Conservation (phyloP, 805 yeast genomes). For the Candida peoriensis region DNA sequence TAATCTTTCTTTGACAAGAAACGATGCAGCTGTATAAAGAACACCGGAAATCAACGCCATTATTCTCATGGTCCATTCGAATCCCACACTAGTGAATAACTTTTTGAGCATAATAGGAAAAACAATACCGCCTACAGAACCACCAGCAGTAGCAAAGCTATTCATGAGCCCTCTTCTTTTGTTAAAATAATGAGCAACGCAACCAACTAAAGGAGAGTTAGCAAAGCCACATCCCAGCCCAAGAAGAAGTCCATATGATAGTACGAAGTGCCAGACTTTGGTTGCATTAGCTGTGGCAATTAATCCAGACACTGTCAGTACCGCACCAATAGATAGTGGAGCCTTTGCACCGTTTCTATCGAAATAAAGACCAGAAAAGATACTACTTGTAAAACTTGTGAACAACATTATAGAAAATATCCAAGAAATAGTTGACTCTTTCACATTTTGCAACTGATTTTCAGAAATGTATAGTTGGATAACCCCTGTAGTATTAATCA, state of each 20-base stretch:
- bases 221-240: slow-evolving; percentile 58
- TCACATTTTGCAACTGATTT: slow-evolving; percentile 44
- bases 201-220: slow-evolving; percentile 53
- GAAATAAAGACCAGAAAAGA: slow-evolving; percentile 52
- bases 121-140: slow-evolving; percentile 48
- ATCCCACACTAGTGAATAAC: slow-evolving; percentile 42
- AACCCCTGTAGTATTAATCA: slow-evolving; percentile 56
- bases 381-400: slow-evolving; percentile 42
- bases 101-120: slow-evolving; percentile 49
- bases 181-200: slow-evolving; percentile 60
- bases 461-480: slow-evolving; percentile 53
- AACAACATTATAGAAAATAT: slow-evolving; percentile 54
- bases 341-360: slow-evolving; percentile 46
- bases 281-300: slow-evolving; percentile 47
- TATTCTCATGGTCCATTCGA: slow-evolving; percentile 51
- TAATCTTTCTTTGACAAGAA: slow-evolving; percentile 38
- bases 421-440: slow-evolving; percentile 54
- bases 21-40: slow-evolving; percentile 29
- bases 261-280: slow-evolving; percentile 52
- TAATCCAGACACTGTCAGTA: slow-evolving; percentile 42
- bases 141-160: slow-evolving; percentile 45
- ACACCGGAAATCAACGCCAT: slow-evolving; percentile 40
- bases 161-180: slow-evolving; percentile 50
- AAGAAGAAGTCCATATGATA: slow-evolving; percentile 47
- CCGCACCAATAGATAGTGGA: slow-evolving; percentile 38